Conservation (phyloP, 2,329 filamentous ascomycete species). For the Beauveria bassiana region DNA sequence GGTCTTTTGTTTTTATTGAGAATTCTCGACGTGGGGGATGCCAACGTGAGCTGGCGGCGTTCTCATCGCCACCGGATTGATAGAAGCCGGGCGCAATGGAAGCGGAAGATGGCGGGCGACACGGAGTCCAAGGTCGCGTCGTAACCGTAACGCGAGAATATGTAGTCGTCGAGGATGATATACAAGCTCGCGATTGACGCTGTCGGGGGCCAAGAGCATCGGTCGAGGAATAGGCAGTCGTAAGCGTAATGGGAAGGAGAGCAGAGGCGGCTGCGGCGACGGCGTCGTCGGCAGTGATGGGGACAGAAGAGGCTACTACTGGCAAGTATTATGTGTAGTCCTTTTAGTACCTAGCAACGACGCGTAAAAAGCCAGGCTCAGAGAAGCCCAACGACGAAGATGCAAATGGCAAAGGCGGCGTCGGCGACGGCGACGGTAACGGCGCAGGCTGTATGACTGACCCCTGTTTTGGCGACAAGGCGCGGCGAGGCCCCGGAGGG, state of each 20-base stretch:
- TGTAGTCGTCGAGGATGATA: conserved; percentile 48
- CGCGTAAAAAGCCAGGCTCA: not conserved
- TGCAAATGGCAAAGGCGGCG: conserved; percentile 9
- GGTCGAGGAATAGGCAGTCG: conserved; percentile 6
- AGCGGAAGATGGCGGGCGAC: conserved; percentile 13
- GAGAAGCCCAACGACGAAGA: conserved; percentile 8
- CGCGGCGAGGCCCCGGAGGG: conserved; percentile 17
- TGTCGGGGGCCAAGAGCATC: conserved; percentile 18
- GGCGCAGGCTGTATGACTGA: not conserved
- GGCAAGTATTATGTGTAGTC: not conserved
- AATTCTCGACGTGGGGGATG: conserved; percentile 42
- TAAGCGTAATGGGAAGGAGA: conserved; percentile 11
- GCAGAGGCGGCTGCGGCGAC: conserved; percentile 11
- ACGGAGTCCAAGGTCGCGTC: conserved; percentile 22
- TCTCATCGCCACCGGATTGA: conserved; percentile 30
- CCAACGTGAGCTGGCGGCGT: conserved; percentile 30
- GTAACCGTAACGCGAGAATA: conserved; percentile 40
- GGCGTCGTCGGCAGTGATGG: not conserved
- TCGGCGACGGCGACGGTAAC: conserved; percentile 6
- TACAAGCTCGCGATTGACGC: conserved; percentile 36
- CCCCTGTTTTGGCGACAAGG: conserved; percentile 17
- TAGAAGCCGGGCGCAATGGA: not conserved
- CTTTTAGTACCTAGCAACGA: not conserved
- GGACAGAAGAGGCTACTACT: not conserved
- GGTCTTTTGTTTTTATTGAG: conserved; percentile 27